phyloP scores from a whole-genome alignment of 2,329 filamentous ascomycete species.

The Aulographum hederae region DNA sequence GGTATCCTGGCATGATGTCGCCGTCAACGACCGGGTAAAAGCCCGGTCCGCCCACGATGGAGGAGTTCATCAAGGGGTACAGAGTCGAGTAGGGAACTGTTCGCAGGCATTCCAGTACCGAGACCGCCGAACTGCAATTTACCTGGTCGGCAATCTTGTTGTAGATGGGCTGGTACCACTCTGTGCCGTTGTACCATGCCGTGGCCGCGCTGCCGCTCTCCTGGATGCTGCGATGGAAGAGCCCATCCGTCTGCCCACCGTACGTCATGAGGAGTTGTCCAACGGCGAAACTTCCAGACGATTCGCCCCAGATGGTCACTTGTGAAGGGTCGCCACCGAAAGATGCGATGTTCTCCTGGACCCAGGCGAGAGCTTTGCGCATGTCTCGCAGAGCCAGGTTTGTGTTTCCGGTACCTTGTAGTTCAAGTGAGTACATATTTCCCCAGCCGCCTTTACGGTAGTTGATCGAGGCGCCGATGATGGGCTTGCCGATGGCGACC shows the following conservation, averaged over 20 bases:
- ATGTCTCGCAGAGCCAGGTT: conserved; percentile 25
- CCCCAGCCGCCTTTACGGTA: conserved; percentile 51
- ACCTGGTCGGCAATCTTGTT: conserved; percentile 40
- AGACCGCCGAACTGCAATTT: conserved; percentile 31
- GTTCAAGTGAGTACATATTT: conserved; percentile 41
- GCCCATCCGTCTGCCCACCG: conserved; percentile 26
- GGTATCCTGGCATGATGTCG: conserved; percentile 35
- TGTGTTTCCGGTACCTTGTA: conserved; percentile 34
- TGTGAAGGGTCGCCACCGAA: conserved; percentile 22
- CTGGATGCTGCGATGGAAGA: conserved; percentile 29
- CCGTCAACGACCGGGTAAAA: conserved; percentile 33
- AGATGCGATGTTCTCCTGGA: conserved; percentile 22
- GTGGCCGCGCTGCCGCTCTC: conserved; percentile 22
- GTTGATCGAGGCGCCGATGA: conserved; percentile 31
- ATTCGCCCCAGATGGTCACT: conserved; percentile 27
- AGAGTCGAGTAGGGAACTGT: conserved; percentile 38
- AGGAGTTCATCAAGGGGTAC: conserved; percentile 33
- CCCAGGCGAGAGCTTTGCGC: conserved; percentile 26
- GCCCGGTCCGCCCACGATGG: conserved; percentile 7
- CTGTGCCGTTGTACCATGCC: conserved; percentile 11
- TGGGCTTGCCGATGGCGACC: conserved; percentile 19
- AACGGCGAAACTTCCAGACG: conserved; percentile 25
- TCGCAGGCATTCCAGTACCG: conserved; percentile 33
- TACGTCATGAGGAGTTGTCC: conserved; percentile 28
- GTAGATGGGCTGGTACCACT: conserved; percentile 37